Conservation (phyloP, 768 basidiomycete genomes). For the Brasilioporus rufonigricans region DNA sequence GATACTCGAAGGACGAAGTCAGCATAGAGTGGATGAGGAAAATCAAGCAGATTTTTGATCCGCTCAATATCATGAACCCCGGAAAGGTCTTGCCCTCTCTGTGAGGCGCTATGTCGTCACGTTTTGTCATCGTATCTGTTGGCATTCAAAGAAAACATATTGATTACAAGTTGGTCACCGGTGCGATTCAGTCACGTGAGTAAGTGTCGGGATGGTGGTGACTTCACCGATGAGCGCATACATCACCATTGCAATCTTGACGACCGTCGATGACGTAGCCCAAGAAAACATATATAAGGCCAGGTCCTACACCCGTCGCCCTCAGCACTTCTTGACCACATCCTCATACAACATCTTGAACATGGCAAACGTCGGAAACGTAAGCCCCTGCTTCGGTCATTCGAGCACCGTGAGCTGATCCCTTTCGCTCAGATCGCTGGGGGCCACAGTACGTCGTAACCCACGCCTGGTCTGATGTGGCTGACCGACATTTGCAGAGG, state of each 20-base stretch:
- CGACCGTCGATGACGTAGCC: slow-evolving; percentile 9
- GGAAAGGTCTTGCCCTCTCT: slow-evolving; percentile 62
- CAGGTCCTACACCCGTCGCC: background rate
- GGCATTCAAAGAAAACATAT: background rate
- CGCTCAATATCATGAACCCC: slow-evolving; percentile 90
- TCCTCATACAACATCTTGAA: background rate
- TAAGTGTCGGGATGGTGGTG: background rate
- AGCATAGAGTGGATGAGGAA: slow-evolving; percentile 89
- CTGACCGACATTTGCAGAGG: slow-evolving; percentile 16
- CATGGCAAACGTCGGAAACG: slow-evolving; percentile 21
- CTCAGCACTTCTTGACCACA: background rate
- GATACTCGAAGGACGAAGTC: slow-evolving; percentile 77
- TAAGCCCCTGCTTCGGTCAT: background rate
- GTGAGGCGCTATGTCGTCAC: background rate
- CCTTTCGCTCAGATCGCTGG: slow-evolving; percentile 6
- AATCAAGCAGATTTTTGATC: slow-evolving; percentile 88
- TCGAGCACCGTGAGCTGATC: background rate
- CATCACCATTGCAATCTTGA: background rate
- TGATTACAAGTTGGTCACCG: background rate
- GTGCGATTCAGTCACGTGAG: no score
- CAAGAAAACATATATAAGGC: slow-evolving; percentile 9
- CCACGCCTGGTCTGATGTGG: background rate
- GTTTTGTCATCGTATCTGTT: background rate
- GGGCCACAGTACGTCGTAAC: background rate
- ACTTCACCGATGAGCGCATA: slow-evolving; percentile 8